Conservation (phyloP, 345 rosid genomes). For the Nephelium lappaceum region DNA sequence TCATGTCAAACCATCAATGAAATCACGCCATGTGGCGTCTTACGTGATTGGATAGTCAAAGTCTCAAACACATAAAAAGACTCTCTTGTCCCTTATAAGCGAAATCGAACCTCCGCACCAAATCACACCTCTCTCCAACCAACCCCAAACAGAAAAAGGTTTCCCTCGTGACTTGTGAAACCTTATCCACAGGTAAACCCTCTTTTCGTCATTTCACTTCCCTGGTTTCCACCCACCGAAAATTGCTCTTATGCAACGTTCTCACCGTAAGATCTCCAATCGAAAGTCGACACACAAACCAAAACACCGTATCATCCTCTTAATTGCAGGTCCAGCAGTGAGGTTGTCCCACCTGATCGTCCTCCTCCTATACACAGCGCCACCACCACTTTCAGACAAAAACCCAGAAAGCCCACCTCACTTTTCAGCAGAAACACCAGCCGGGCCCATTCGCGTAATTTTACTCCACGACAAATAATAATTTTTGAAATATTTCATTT, state of each 20-base stretch:
- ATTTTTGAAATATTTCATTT: not conserved
- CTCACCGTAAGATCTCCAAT: not conserved
- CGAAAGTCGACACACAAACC: not conserved
- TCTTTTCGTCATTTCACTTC: not conserved
- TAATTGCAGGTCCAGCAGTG: not conserved
- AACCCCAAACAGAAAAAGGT: not conserved
- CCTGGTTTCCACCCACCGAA: not conserved
- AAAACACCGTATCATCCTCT: not conserved
- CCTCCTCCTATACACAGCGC: not conserved
- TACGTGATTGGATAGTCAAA: no score
- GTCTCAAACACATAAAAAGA: no score
- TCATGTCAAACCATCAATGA: no score
- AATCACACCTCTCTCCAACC: not conserved
- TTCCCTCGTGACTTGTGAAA: conserved; percentile 22
- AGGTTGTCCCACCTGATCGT: not conserved
- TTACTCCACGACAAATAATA: not conserved
- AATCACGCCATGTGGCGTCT: no score
- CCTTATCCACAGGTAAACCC: conserved; percentile 9
- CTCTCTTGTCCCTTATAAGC: not conserved
- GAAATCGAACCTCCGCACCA: not conserved
- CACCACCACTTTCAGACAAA: not conserved
- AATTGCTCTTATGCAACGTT: not conserved
- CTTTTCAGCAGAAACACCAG: not conserved
- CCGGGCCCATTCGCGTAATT: not conserved
- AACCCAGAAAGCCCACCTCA: no score